These are phyloP conservation scores for Cryptococcus wingfieldii DNA, from an alignment of 1,284 basidiomycete species.

Conservation along the genomic window DNA sequence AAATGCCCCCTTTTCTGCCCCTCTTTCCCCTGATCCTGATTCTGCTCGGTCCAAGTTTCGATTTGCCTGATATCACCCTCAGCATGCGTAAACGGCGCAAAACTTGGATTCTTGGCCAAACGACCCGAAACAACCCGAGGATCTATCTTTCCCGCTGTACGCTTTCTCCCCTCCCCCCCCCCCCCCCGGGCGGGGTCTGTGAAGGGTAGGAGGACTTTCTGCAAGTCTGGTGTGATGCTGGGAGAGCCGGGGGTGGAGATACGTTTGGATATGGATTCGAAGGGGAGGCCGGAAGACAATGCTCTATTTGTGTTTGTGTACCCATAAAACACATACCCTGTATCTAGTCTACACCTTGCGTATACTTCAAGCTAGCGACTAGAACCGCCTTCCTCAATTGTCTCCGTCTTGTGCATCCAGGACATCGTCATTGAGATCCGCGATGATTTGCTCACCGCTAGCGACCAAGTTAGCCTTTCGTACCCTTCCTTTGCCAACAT, in stretches of 20 bases:
- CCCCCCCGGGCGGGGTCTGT: constrained; percentile 48
- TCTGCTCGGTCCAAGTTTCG: constrained; percentile 5
- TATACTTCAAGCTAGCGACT: too few species aligned
- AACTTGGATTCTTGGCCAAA: constrained; percentile 50
- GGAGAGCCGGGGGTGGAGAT: constrained; percentile 59
- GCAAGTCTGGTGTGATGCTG: constrained; percentile 42
- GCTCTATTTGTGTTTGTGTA: too few species aligned
- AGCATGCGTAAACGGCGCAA: constrained; percentile 34
- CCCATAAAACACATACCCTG: too few species aligned
- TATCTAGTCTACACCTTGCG: too few species aligned
- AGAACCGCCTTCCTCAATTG: too few species aligned
- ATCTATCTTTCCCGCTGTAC: constrained; percentile 66
- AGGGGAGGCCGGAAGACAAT: constrained; percentile 60
- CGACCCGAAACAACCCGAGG: constrained; percentile 61
- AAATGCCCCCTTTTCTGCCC: constrained; percentile 32
- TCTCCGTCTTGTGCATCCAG: too few species aligned
- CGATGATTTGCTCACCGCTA: too few species aligned
- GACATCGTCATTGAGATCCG: too few species aligned
- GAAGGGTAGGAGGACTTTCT: constrained; percentile 49
- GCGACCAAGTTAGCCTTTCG: too few species aligned
- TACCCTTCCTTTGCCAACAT: too few species aligned
- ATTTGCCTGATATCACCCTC: constrained; percentile 34
- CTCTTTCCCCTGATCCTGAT: neutral
- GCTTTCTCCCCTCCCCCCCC: too few species aligned
- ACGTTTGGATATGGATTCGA: constrained; percentile 53